Evolutionary conservation across 2,329 filamentous ascomycete species (phyloP), one percentile per base, ranked within the genome.

Genomic region (Escovopsis weberi): DNA sequence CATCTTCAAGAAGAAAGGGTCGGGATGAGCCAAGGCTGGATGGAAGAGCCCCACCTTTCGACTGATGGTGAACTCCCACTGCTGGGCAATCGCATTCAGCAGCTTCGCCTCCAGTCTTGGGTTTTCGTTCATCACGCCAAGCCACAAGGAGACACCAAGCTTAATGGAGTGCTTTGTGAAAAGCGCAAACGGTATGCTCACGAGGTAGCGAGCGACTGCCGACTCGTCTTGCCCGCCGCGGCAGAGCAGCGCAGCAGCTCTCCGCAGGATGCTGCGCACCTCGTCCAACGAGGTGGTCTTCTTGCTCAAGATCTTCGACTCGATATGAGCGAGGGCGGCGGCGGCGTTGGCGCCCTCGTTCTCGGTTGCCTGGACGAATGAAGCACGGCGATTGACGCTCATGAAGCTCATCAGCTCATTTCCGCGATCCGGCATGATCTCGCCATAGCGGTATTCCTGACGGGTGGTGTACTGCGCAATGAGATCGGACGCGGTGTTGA

Each of bases 131-230:
- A 96, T 93, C 12, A 96, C 85, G 26, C 91, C 91, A 47, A 95
- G 78, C 91, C 91, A 99, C 6, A 98, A 68, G 4, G 91, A 95
- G 33, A 95, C 83, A 6, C 91, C 93, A 40, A 96, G 76, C 57
- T 94, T 94, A 58, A 98, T 91, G 2, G 88, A 91, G 55, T 94
- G 84, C 59, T 94, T 94, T 5, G 83, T 93, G 59, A 98, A 96
- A 38, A 94, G 76, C 35, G 78, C 75, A 60, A 98, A 98, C 0
- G 91, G 93, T 47, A 98, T 91, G 51, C 78, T 81, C 48, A 99
- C 89, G 12, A 99, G 72, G 55, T 93, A 82, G 55, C 89, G 84
- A 11, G 86, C 78, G 43, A 95, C 80, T 1, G 82, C 76, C 44
- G 81, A 81, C 55, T 88, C 82, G 47, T 87, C 81, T 37, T 74